Conservation (phyloP, 257 asterid genomes). For the Buddleja alternifolia region DNA sequence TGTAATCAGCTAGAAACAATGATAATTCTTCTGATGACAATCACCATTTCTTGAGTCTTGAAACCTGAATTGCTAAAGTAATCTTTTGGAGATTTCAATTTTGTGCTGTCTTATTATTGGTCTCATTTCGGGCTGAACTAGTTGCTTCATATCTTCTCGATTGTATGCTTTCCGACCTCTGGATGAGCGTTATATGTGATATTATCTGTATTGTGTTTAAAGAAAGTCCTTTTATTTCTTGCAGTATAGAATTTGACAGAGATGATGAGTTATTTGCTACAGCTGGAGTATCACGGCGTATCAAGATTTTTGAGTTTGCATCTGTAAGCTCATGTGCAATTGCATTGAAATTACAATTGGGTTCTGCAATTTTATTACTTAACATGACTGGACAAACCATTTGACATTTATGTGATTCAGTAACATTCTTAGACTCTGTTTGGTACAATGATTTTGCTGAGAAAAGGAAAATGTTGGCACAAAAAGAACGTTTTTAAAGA, state of each 20-base stretch:
- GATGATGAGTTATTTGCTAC: conserved; percentile 60
- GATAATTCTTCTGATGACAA: neutral
- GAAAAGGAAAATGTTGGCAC: no score
- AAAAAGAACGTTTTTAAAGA: no score
- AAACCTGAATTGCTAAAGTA: conserved; percentile 1
- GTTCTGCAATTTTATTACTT: neutral
- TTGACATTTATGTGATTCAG: neutral
- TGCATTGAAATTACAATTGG: neutral
- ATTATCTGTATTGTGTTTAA: conserved; percentile 8
- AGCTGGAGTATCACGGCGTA: conserved; percentile 55
- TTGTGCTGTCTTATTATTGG: neutral
- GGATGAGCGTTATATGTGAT: neutral
- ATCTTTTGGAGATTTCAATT: neutral
- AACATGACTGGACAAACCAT: neutral
- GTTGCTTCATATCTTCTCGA: neutral
- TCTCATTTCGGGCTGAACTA: neutral
- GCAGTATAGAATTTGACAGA: conserved; percentile 60
- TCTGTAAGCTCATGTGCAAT: conserved; percentile 36
- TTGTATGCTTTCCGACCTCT: neutral
- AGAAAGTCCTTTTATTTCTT: conserved; percentile 25
- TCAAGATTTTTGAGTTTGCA: conserved; percentile 51
- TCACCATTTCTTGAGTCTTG: neutral
- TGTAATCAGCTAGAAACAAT: neutral
- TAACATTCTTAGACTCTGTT: conserved; percentile 1
- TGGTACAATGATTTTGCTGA: no score